Conservation (phyloP, 1,139 yeast species). For the Eremothecium gossypii region DNA sequence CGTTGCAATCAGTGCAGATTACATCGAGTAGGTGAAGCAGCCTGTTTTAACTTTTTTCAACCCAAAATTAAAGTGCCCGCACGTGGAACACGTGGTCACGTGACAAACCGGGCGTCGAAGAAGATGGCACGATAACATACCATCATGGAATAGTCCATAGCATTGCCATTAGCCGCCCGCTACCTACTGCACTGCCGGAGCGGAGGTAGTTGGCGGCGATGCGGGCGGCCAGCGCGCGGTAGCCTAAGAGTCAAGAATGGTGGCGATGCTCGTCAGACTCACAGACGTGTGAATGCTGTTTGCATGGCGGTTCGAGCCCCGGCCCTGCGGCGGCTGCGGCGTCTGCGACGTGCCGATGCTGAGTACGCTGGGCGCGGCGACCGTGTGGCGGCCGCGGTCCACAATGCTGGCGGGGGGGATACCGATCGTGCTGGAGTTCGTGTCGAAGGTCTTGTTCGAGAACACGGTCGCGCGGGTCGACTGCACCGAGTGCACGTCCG, state of each 20-base stretch:
- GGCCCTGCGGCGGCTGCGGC: slow-evolving; percentile 16
- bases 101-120: no score
- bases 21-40: no score
- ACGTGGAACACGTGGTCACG: no score
- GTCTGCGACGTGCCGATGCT: slow-evolving; percentile 9
- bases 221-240: not conserved
- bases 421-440: slow-evolving; percentile 52
- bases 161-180: no score
- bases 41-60: no score
- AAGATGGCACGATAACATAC: no score
- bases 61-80: no score
- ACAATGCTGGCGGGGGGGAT: slow-evolving; percentile 58
- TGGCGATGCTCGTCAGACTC: slow-evolving; percentile 3
- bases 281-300: slow-evolving; percentile 5
- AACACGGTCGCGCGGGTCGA: slow-evolving; percentile 36
- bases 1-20: no score
- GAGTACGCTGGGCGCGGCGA: slow-evolving; percentile 8
- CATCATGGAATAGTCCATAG: no score
- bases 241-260: slow-evolving; percentile 2
- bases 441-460: slow-evolving; percentile 43
- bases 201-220: not conserved
- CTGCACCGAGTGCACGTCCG: slow-evolving; percentile 29
- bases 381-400: slow-evolving; percentile 35
- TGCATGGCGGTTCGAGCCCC: slow-evolving; percentile 12
- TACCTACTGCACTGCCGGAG: not conserved